Base-by-base conservation (phyloP, 192 early-diverging fungal genomes). In the Gigaspora rosea region DNA sequence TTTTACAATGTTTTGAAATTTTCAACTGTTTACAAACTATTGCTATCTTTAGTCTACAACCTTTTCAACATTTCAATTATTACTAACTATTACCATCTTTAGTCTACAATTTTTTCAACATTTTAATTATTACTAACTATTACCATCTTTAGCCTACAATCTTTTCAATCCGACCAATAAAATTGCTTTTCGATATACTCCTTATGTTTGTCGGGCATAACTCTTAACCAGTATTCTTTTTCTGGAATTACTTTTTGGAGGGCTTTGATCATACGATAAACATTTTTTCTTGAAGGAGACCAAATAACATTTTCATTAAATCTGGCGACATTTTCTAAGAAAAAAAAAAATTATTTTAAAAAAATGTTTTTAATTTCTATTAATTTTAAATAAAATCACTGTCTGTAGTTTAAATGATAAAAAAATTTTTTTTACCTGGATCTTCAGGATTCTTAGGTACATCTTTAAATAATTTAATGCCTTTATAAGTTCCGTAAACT, bases 391-490 rank as follows among this genome's bases (percentile, higher is more conserved):
- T 49, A 16, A 12, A 32, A 22, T n/a, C n/a, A 22, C 33, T 27
- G 27, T n/a, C n/a, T n/a, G n/a, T 52, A 68, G 22, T 71, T 50
- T 10, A 54, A n/a, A 35, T 59, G 36, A 41, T 1, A 54, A 18
- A 68, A 58, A 8, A 46, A 59, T 35, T 27, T 27, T 27, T 27
- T 27, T 27, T 20, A 59, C 61, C 16, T 27, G 32, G 11, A 35
- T 49, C 65, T 36, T 35, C 35, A 18, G 51, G 58, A 32, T 64
- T 49, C 32, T 57, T 73, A 51, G 59, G 68, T 50, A 73, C 49
- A 77, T 85, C 83, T 12, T 56, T 49, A 51, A 85, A 85, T 15
- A 85, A 62, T 35, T 12, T 49, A 22, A 85, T 69, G 16, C 79
- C 81, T 9, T 78, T 49, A 47, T 67, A 80, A 9, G 15, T 65